Conservation (phyloP, 2,329 filamentous ascomycete species). For the Reticulascus tulasneorum region DNA sequence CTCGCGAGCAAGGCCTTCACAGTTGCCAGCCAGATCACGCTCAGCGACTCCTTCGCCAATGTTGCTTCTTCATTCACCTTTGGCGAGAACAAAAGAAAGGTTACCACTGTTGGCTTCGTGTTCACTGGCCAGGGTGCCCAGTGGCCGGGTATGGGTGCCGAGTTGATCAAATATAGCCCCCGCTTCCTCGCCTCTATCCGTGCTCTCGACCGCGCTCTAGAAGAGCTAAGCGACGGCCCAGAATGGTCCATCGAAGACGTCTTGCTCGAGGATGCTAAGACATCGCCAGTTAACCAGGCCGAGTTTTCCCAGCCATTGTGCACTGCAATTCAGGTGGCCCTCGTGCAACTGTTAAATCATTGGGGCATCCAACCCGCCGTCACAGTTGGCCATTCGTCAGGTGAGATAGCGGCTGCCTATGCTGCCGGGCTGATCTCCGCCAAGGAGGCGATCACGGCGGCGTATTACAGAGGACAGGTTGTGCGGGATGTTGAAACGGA, state of each 20-base stretch:
- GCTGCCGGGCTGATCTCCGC: conserved; percentile 11
- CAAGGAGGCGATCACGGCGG: conserved; percentile 11
- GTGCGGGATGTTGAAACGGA: neutral
- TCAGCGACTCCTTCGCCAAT: neutral
- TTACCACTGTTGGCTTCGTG: conserved; percentile 7
- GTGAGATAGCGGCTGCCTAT: conserved; percentile 15
- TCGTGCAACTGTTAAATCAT: conserved; percentile 22
- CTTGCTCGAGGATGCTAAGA: neutral
- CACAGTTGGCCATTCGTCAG: conserved; percentile 14
- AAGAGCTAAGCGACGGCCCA: neutral
- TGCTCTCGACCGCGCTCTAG: conserved; percentile 9
- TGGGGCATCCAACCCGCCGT: conserved; percentile 7
- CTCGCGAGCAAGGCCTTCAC: neutral
- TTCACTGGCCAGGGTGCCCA: conserved; percentile 23
- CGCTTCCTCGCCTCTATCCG: conserved; percentile 6
- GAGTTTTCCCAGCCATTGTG: conserved; percentile 25
- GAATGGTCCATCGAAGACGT: neutral
- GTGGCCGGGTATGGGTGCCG: conserved; percentile 16
- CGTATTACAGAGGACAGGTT: conserved; percentile 17
- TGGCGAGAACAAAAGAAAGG: no score
- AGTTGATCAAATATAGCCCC: conserved; percentile 7
- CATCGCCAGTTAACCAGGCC: conserved; percentile 4
- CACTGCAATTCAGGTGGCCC: conserved; percentile 30
- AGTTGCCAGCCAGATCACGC: neutral
- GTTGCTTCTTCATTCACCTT: neutral